Percentiles rank a stretch among this genome's conserved stretches.
These are phyloP conservation scores for Talaromyces sp. DNA, from an alignment of 2,329 filamentous ascomycete species.

Conservation along the genomic window DNA sequence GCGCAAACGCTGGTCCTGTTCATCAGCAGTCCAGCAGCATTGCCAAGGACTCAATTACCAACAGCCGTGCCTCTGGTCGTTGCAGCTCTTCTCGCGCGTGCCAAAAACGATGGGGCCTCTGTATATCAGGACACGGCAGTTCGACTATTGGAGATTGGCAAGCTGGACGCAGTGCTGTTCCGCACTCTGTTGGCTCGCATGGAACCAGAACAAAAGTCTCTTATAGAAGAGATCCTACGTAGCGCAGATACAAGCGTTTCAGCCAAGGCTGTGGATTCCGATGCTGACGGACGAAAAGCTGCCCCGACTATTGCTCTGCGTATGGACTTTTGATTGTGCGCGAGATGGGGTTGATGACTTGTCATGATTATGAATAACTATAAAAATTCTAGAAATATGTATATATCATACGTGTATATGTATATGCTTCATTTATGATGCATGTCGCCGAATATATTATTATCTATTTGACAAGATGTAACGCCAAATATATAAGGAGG, in stretches of 20 bases:
- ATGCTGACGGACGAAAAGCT: constrained; percentile 43
- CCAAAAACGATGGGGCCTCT: constrained; percentile 55
- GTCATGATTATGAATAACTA: neutral
- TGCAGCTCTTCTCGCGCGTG: constrained; percentile 69
- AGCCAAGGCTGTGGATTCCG: constrained; percentile 42
- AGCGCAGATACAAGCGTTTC: constrained; percentile 51
- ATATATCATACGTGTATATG: neutral
- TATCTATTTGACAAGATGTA: neutral
- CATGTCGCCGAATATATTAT: neutral
- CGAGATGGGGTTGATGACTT: neutral
- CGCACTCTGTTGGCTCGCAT: constrained; percentile 67
- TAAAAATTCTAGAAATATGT: neutral
- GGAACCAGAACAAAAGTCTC: constrained; percentile 62
- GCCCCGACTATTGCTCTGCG: constrained; percentile 84
- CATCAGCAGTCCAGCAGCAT: constrained; percentile 42
- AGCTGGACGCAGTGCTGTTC: constrained; percentile 68
- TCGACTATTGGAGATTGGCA: constrained; percentile 74
- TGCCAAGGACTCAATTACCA: constrained; percentile 24
- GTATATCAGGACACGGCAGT: constrained; percentile 69
- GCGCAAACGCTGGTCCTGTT: constrained; percentile 72
- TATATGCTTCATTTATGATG: neutral
- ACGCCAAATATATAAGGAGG: neutral
- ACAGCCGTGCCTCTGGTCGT: constrained; percentile 69
- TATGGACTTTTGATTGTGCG: constrained; percentile 69
- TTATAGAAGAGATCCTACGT: constrained; percentile 74